A percentile compares a stretch with the other conserved stretches of the same genome.
Conservation (phyloP, 208 protist species). For the Crithidia bombi region DNA sequence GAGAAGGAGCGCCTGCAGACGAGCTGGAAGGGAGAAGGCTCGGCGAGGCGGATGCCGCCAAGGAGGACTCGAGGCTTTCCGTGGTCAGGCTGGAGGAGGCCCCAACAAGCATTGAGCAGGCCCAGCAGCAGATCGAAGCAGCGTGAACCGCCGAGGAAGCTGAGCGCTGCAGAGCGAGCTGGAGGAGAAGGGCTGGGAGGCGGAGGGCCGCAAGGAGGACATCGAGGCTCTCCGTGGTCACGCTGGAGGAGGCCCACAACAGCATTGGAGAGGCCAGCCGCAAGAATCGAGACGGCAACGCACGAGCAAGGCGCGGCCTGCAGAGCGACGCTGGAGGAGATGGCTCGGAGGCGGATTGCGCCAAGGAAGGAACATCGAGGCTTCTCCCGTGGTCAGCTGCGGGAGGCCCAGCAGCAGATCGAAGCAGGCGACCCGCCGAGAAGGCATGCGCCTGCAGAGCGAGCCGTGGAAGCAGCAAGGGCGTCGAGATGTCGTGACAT, state of each 20-base stretch:
- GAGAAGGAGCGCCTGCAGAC: constrained; percentile 31
- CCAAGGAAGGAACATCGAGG: constrained; percentile 11
- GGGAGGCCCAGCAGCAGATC: constrained; percentile 4
- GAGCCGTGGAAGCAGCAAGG: no score
- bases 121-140: constrained; percentile 20
- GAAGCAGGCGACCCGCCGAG: not conserved
- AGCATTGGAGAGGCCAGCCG: no score
- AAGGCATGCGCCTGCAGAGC: constrained; percentile 10
- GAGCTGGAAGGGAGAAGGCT: constrained; percentile 22
- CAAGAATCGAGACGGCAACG: constrained; percentile 22
- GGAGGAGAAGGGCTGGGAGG: constrained; percentile 25
- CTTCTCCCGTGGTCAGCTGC: not conserved
- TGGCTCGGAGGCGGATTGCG: constrained; percentile 9
- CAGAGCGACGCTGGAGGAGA: constrained; percentile 27
- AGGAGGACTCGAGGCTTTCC: constrained; percentile 4
- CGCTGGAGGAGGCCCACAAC: not conserved
- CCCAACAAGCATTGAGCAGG: no score
- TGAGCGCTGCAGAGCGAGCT: constrained; percentile 9
- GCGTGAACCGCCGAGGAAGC: constrained; percentile 8
- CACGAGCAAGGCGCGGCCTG: constrained; percentile 32
- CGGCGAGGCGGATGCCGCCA: constrained; percentile 5
- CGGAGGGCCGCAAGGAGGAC: not conserved
- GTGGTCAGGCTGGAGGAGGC: not conserved
- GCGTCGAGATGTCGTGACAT: no score
- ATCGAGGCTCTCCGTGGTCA: not conserved